Conservation (phyloP, 768 basidiomycete species). For the Boletus speciosus region DNA sequence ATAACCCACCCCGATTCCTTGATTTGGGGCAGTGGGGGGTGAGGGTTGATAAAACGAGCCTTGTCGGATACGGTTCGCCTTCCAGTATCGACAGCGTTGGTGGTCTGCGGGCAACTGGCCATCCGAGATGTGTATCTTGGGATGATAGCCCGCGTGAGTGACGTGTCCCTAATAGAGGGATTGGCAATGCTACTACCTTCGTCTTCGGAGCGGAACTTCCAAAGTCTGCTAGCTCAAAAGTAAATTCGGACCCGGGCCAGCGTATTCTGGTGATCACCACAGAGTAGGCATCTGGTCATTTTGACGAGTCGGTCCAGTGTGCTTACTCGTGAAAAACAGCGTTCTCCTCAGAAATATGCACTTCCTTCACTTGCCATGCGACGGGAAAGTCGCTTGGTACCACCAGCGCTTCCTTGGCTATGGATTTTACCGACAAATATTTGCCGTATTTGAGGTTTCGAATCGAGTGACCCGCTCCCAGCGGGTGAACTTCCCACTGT, state of each 20-base stretch:
- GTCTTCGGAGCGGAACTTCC: slow-evolving; percentile 29
- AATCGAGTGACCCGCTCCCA: slow-evolving; percentile 30
- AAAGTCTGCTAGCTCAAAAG: slow-evolving; percentile 25
- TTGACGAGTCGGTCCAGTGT: neutral
- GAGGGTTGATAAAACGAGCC: slow-evolving; percentile 29
- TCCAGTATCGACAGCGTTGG: slow-evolving; percentile 32
- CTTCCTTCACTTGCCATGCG: slow-evolving; percentile 27
- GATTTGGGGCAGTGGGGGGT: slow-evolving; percentile 2
- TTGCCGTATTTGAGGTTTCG: slow-evolving; percentile 32
- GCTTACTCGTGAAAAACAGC: slow-evolving; percentile 28
- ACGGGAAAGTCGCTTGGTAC: slow-evolving; percentile 27
- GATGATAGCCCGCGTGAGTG: neutral
- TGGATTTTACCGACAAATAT: slow-evolving; percentile 26
- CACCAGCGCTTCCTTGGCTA: slow-evolving; percentile 24
- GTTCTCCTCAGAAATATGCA: slow-evolving; percentile 26
- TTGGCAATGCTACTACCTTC: slow-evolving; percentile 16
- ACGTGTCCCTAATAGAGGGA: neutral
- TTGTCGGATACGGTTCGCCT: slow-evolving; percentile 28
- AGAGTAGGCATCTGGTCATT: neutral
- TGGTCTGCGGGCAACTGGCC: slow-evolving; percentile 18
- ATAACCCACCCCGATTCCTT: slow-evolving; percentile 14
- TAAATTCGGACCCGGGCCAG: slow-evolving; percentile 28
- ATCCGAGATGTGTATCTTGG: slow-evolving; percentile 27
- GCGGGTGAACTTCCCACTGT: slow-evolving; percentile 29
- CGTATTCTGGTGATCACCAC: slow-evolving; percentile 17